Evolutionary conservation across 2,329 filamentous ascomycete genomes (phyloP).

Genomic region (Ascosphaera apis): DNA sequence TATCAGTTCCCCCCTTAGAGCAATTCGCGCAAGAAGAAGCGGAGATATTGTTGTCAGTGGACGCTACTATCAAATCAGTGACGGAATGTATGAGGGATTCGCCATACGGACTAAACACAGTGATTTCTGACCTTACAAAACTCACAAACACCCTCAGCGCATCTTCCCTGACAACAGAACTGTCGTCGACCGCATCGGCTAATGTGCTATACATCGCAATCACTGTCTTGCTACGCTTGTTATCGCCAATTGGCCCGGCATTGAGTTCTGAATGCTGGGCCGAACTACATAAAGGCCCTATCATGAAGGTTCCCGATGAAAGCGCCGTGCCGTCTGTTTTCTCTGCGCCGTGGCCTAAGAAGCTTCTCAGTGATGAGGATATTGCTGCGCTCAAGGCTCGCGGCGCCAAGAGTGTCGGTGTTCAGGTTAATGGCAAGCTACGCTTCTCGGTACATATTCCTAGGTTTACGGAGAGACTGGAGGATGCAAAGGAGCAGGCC

Average conservation of each 20-base stretch:
- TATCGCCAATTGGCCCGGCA: constrained; percentile 59
- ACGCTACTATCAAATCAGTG: constrained; percentile 43
- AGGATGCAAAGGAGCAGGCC: constrained; percentile 13
- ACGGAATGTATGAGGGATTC: constrained; percentile 44
- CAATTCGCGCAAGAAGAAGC: constrained; percentile 15
- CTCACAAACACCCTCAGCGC: constrained; percentile 47
- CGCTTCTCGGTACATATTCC: constrained; percentile 44
- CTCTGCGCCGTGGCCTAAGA: constrained; percentile 31
- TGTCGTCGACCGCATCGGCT: constrained; percentile 11
- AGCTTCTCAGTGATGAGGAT: constrained; percentile 17
- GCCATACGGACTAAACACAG: constrained; percentile 59
- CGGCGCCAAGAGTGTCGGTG: constrained; percentile 30
- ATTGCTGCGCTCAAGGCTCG: constrained; percentile 25
- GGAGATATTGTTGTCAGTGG: constrained; percentile 39
- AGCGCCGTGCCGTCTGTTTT: constrained; percentile 18
- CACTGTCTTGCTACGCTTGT: constrained; percentile 41
- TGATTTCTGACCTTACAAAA: constrained; percentile 61
- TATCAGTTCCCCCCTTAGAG: constrained; percentile 11
- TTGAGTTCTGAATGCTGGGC: constrained; percentile 66
- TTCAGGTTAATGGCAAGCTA: constrained; percentile 63
- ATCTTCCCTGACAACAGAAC: constrained; percentile 10
- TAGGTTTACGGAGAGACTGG: constrained; percentile 13
- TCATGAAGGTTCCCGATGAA: constrained; percentile 4
- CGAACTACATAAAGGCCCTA: constrained; percentile 20
- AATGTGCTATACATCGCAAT: constrained; percentile 21